These are phyloP conservation scores for Otatea glauca DNA, from an alignment of 176 grass and related monocot genomes.

Conservation along the genomic window DNA sequence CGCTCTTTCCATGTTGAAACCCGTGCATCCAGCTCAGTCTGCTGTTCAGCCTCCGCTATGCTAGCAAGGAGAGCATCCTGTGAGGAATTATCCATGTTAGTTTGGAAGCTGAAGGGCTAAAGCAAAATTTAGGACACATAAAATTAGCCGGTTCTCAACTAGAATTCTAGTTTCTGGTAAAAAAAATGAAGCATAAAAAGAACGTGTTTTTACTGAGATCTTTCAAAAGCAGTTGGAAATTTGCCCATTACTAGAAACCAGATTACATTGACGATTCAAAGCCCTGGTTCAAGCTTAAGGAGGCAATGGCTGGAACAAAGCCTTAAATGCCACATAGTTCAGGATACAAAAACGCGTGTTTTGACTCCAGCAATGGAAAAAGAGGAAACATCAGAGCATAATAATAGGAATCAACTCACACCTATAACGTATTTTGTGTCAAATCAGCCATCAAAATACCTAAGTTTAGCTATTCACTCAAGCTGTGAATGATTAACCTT, in stretches of 20 bases:
- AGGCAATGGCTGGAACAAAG: slow-evolving; percentile 5
- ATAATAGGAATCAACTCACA: background rate
- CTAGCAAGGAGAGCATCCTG: slow-evolving; percentile 81
- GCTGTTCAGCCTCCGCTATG: slow-evolving; percentile 83
- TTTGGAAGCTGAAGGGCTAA: slow-evolving; percentile 2
- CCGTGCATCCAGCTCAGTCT: slow-evolving; percentile 80
- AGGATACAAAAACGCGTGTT: background rate
- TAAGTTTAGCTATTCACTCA: background rate
- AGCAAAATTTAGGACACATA: background rate
- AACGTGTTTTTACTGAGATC: background rate
- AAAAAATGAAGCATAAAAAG: background rate
- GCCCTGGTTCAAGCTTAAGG: background rate
- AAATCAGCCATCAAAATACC: background rate
- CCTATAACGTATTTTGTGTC: background rate
- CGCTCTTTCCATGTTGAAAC: slow-evolving; percentile 96
- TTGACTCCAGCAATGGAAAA: background rate
- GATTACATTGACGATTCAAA: background rate
- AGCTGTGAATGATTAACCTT: slow-evolving; percentile 7
- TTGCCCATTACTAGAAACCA: slow-evolving; percentile 10
- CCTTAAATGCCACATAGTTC: background rate
- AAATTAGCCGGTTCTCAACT: slow-evolving; percentile 5
- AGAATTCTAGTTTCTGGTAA: background rate
- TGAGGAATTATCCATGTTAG: slow-evolving; percentile 29
- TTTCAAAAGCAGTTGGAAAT: background rate
- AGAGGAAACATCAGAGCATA: background rate